These are phyloP conservation scores for Chaetomium tenue DNA, from an alignment of 495 filamentous ascomycete genomes.

Conservation along the genomic window DNA sequence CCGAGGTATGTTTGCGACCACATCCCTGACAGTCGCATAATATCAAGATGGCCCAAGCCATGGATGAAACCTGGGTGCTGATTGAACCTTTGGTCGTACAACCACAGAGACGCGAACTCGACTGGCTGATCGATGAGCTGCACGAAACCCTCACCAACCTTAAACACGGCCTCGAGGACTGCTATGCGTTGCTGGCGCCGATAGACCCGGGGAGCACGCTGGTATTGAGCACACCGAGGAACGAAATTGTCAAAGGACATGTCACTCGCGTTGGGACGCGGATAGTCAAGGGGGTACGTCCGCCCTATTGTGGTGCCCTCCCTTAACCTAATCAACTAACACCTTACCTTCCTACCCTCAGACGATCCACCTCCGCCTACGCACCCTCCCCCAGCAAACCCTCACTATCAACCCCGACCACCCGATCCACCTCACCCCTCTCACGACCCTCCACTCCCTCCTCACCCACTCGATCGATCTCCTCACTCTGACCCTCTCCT, in stretches of 20 bases:
- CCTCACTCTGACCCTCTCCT: conserved; percentile 70
- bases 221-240: conserved; percentile 80
- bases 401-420: conserved; percentile 51
- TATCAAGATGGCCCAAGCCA: neutral
- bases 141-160: conserved; percentile 73
- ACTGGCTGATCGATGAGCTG: conserved; percentile 81
- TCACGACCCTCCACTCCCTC: conserved; percentile 67
- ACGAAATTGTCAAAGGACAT: conserved; percentile 87
- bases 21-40: neutral
- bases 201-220: conserved; percentile 81
- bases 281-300: conserved; percentile 69
- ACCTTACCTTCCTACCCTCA: conserved; percentile 21
- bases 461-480: conserved; percentile 77
- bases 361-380: conserved; percentile 51
- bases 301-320: neutral
- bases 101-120: conserved; percentile 67
- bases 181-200: conserved; percentile 76
- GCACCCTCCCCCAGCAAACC: conserved; percentile 51
- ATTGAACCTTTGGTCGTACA: conserved; percentile 23
- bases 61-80: conserved; percentile 38
- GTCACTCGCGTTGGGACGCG: conserved; percentile 77
- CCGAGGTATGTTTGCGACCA: conserved; percentile 53
- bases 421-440: conserved; percentile 63
- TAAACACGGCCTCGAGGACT: conserved; percentile 84
- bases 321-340: conserved; percentile 1